Evolutionary conservation across 139 green algal species (phyloP).

Genomic region (Auxenochlorella pyrenoidosa): DNA sequence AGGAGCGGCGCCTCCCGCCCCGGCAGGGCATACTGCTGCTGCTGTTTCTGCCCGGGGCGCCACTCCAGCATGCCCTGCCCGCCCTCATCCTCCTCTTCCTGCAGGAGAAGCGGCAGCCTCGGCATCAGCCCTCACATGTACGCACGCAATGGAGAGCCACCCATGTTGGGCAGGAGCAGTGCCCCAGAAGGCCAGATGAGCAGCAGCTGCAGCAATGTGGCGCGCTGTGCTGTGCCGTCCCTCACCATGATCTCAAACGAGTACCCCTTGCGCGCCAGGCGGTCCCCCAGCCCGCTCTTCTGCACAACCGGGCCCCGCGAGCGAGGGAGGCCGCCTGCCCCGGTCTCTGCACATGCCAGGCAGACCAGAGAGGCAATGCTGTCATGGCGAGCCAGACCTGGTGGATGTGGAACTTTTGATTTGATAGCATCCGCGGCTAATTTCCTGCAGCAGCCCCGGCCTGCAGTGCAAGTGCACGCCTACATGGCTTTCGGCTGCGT

Average conservation of each 20-base stretch:
- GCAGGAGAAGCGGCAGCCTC: not conserved
- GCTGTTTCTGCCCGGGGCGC: not conserved
- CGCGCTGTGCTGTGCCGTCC: not conserved
- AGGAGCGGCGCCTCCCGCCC: constrained; percentile 2
- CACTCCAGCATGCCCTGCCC: constrained; percentile 17
- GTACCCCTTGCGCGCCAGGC: constrained; percentile 34
- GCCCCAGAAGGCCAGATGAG: no score
- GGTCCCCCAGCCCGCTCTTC: constrained; percentile 39
- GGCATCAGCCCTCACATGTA: no score
- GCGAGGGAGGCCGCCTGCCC: constrained; percentile 21
- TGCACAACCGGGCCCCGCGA: constrained; percentile 9
- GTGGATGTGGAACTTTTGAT: no score
- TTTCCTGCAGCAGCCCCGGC: not conserved
- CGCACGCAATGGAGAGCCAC: no score
- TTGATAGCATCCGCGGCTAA: no score
- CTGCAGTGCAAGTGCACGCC: no score
- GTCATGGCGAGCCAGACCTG: not conserved
- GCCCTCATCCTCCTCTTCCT: constrained; percentile 37
- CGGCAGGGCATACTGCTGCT: constrained; percentile 32
- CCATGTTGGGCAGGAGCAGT: not conserved
- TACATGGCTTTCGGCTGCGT: no score
- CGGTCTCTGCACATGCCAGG: constrained; percentile 6
- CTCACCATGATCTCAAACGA: constrained; percentile 55
- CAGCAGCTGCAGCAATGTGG: not conserved
- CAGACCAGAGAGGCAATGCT: not conserved